Conservation (phyloP, 192 early-diverging fungal species). For the Gonapodya prolifera region DNA sequence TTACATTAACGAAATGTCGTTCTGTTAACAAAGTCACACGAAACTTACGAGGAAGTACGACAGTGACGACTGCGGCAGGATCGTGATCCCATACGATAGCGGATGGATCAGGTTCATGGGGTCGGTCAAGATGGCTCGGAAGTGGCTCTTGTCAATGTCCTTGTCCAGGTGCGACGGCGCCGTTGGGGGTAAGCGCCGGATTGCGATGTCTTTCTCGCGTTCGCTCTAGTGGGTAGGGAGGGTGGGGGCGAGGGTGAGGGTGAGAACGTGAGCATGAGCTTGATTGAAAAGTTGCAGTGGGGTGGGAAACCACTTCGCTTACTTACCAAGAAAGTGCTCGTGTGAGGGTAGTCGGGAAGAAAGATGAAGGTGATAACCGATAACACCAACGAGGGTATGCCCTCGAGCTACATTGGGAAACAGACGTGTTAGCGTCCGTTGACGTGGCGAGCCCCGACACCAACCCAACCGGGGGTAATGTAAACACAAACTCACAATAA, state of each 20-base stretch:
- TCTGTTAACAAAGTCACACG: neutral
- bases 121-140: neutral
- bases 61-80: neutral
- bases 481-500: neutral
- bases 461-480: neutral
- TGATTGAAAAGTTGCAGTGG: neutral
- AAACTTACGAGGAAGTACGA: neutral
- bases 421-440: too few species aligned
- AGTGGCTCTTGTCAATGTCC: neutral
- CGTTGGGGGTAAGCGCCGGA: neutral
- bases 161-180: neutral
- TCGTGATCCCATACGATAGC: neutral
- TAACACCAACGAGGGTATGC: neutral
- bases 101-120: neutral
- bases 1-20: neutral
- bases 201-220: constrained; percentile 1
- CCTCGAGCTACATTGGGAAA: neutral
- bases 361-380: neutral
- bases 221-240: neutral
- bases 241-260: neutral
- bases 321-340: neutral
- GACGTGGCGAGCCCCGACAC: neutral
- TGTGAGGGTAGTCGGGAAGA: neutral
- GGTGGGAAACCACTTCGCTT: neutral
- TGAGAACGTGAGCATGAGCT: too few species aligned